Percentiles rank a stretch among this genome's conserved stretches.
phyloP scores from a whole-genome alignment of 2,329 filamentous ascomycete genomes.

The Aureobasidium musti region DNA sequence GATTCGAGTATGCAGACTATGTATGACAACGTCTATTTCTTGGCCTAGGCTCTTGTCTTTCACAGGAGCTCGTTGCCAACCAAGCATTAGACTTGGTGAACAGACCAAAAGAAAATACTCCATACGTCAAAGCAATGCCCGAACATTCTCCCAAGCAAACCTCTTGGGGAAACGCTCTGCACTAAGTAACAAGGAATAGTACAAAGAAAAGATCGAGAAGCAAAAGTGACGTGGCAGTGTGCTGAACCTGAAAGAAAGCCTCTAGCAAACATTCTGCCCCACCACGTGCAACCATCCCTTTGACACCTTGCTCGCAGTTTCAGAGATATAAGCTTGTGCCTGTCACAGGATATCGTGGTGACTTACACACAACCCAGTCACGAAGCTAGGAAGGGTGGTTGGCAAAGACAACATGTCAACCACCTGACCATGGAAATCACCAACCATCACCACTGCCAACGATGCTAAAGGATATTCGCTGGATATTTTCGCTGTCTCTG shows the following conservation, averaged over 20 bases:
- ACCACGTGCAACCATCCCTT: neutral
- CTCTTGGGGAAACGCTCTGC: neutral
- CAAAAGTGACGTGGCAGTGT: neutral
- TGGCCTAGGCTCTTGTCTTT: neutral
- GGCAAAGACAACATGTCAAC: neutral
- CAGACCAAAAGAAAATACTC: no score
- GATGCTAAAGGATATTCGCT: neutral
- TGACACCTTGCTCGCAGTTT: neutral
- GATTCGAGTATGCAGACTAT: neutral
- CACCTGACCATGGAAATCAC: neutral
- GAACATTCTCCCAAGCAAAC: neutral
- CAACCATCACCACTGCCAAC: neutral
- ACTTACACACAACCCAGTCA: slow-evolving; percentile 1
- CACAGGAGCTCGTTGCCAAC: neutral
- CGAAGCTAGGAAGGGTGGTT: neutral
- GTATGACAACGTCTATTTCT: neutral
- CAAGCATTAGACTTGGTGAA: neutral
- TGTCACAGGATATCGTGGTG: neutral
- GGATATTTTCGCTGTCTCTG: neutral
- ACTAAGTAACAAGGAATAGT: neutral
- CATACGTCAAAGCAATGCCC: neutral
- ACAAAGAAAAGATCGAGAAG: neutral
- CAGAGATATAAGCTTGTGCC: slow-evolving; percentile 8
- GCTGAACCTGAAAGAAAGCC: neutral
- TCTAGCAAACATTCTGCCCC: neutral